Conservation (phyloP, 1,284 basidiomycete species). For the Naganishia cerealis region DNA sequence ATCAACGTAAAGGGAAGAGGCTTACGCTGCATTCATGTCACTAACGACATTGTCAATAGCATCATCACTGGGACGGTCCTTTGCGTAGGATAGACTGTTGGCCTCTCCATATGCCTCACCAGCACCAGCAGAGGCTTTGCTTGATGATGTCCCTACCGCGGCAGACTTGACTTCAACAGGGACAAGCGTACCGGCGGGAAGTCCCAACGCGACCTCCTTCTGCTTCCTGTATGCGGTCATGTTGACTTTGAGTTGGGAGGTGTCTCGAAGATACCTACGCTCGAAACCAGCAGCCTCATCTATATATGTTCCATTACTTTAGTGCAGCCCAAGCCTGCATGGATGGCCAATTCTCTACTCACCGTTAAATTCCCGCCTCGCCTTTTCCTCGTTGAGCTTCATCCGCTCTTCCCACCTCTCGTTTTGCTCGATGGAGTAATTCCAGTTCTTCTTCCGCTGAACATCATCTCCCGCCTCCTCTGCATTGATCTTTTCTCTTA, state of each 20-base stretch:
- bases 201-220: conserved; percentile 77
- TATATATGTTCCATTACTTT: conserved; percentile 45
- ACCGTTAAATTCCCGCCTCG: conserved; percentile 79
- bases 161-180: conserved; percentile 51
- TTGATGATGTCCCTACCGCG: conserved; percentile 33
- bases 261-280: conserved; percentile 84
- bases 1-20: conserved; percentile 39
- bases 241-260: conserved; percentile 83
- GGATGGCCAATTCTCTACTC: conserved; percentile 39
- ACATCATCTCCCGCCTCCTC: conserved; percentile 74
- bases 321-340: not conserved
- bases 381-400: conserved; percentile 64
- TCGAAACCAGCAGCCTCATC: conserved; percentile 87
- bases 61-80: conserved; percentile 89
- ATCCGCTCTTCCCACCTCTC: conserved; percentile 86
- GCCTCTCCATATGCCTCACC: conserved; percentile 85
- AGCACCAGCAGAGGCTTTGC: conserved; percentile 59
- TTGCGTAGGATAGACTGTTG: conserved; percentile 85
- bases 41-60: conserved; percentile 87
- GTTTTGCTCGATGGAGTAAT: conserved; percentile 90
- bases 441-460: conserved; percentile 81
- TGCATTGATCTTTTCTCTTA: conserved; percentile 82
- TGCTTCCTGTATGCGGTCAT: conserved; percentile 78
- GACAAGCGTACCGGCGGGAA: conserved; percentile 64
- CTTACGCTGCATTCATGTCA: conserved; percentile 91